Evolutionary conservation across 164 flowering plant species (phyloP), one percentile per base, ranked within the genome.

Genomic region (Umbilicus rupestris): DNA sequence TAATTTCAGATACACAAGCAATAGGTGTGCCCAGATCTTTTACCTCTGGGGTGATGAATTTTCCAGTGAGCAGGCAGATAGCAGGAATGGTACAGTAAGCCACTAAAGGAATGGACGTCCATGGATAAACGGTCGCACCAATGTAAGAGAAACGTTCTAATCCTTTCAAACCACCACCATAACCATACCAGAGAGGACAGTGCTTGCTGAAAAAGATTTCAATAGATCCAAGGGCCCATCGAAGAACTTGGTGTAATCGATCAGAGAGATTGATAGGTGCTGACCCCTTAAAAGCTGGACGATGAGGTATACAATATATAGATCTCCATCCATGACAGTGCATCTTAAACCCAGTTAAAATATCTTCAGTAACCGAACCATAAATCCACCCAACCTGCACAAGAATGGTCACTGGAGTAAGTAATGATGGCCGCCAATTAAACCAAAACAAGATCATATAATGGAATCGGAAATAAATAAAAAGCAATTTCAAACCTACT

Each of bases 91-190:
- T 63, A 41, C 65, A 63, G 45, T 63, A 63, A 2, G 45, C 65
- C 24, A 63, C 45, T 35, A 63, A 37, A 19, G 65, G 65, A 63
- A 63, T 63, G 20, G 65, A 63, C 42, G 65, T 63, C 45, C 26
- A 63, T 28, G 65, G 65, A 63, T 63, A 63, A 17, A 63, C 65
- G 7, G 45, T 41, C 6, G 65, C 42, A n/a, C 45, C 45, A 12
- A 63, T 63, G 26, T 63, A 63, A 63, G 65, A 63, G 42, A 63
- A 41, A 20, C 65, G 65, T 26, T 63, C 65, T 35, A 63, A 63
- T 41, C 65, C 42, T 37, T 63, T 63, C 65, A 63, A 63, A 41
- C 65, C 65, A 63, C 65, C 65, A 63, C 65, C 65, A 63, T 63
- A 63, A n/a, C 65, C 65, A 33, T 63, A 63, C 65, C 65, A 63